These are phyloP conservation scores for Talaromyces sp. DNA, from an alignment of 2,329 filamentous ascomycete species.

Conservation along the genomic window DNA sequence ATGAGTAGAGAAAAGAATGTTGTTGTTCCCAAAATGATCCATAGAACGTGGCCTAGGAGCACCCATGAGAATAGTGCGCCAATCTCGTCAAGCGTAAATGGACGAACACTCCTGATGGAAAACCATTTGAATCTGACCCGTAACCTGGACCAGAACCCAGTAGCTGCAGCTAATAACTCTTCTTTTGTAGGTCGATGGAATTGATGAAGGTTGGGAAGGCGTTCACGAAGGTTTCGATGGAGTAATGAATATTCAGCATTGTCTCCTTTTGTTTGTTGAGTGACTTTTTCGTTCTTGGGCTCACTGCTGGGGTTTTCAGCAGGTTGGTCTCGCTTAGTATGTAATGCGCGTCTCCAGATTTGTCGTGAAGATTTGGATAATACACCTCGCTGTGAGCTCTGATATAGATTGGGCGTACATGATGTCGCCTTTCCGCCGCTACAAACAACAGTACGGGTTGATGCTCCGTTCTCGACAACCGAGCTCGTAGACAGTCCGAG, in stretches of 20 bases:
- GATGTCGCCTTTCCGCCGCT: conserved; percentile 28
- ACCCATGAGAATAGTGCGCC: conserved; percentile 95
- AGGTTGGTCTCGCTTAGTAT: conserved; percentile 26
- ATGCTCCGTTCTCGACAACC: conserved; percentile 30
- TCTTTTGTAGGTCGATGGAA: conserved; percentile 74
- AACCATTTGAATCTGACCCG: conserved; percentile 97
- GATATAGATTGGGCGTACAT: conserved; percentile 23
- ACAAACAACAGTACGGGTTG: conserved; percentile 29
- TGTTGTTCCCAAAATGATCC: conserved; percentile 94
- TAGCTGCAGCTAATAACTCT: conserved; percentile 85
- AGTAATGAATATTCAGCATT: conserved; percentile 19
- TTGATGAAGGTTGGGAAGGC: conserved; percentile 68
- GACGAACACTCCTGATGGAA: conserved; percentile 86
- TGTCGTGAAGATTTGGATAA: conserved; percentile 21
- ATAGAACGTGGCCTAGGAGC: conserved; percentile 85
- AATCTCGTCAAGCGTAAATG: conserved; percentile 96
- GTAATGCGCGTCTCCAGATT: conserved; percentile 31
- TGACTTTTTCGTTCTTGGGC: conserved; percentile 18
- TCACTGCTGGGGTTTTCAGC: conserved; percentile 19
- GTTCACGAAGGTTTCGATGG: conserved; percentile 52
- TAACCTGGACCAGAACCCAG: conserved; percentile 84
- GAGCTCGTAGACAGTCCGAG: conserved; percentile 42
- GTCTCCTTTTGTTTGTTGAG: conserved; percentile 14
- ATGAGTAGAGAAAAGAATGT: conserved; percentile 94
- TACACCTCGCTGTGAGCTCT: conserved; percentile 21